phyloP scores from a whole-genome alignment of 2,329 filamentous ascomycete species.

The Esteya vermicola region DNA sequence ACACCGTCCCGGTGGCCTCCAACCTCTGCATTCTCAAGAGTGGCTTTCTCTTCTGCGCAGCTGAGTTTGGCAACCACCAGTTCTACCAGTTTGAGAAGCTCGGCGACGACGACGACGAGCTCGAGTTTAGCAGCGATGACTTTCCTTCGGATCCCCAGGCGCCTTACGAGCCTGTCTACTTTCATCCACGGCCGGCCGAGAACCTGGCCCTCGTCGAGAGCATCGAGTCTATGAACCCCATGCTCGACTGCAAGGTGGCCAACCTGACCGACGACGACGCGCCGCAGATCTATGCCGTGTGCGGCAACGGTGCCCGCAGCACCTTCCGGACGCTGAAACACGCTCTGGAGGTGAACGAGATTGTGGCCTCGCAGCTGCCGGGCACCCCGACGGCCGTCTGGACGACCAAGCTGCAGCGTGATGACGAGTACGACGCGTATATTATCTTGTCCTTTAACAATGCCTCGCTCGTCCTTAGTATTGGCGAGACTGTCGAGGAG shows the following conservation, averaged over 20 bases:
- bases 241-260: constrained; percentile 81
- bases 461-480: constrained; percentile 80
- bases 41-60: constrained; percentile 84
- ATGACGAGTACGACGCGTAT: constrained; percentile 82
- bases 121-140: constrained; percentile 70
- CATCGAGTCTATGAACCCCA: constrained; percentile 77
- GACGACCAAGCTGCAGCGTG: constrained; percentile 76
- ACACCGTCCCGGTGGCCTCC: constrained; percentile 80
- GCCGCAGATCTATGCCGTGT: constrained; percentile 89
- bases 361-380: constrained; percentile 85
- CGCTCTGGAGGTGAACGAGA: constrained; percentile 83
- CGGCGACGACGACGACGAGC: constrained; percentile 85
- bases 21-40: constrained; percentile 89
- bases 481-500: constrained; percentile 93
- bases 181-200: constrained; percentile 63
- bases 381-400: constrained; percentile 85
- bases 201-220: constrained; percentile 77
- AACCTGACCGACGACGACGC: constrained; percentile 88
- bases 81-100: constrained; percentile 98
- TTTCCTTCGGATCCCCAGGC: constrained; percentile 64
- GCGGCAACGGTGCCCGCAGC: constrained; percentile 76
- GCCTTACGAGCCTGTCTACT: constrained; percentile 67
- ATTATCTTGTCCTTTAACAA: constrained; percentile 91
- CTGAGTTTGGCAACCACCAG: constrained; percentile 83
- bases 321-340: constrained; percentile 87